Conservation (phyloP, 2,329 filamentous ascomycete species). For the Scedosporium boydii region DNA sequence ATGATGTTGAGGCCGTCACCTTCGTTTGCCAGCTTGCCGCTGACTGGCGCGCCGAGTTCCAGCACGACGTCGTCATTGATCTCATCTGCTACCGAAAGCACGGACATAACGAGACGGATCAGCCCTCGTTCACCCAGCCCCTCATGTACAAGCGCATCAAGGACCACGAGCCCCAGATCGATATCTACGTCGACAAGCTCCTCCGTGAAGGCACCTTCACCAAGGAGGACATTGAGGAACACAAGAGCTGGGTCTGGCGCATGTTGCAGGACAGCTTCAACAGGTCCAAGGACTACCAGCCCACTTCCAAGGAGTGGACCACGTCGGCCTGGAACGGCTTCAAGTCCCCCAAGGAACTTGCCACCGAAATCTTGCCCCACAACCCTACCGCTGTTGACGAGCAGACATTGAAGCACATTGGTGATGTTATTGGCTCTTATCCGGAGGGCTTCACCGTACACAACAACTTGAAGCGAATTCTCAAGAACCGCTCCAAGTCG, state of each 20-base stretch:
- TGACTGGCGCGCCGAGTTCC: constrained; percentile 98
- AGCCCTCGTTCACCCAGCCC: constrained; percentile 98
- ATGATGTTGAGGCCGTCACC: constrained; percentile 97
- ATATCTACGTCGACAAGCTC: constrained; percentile 87
- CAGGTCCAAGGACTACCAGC: constrained; percentile 95
- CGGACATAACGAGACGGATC: constrained; percentile 98
- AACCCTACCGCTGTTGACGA: constrained; percentile 71
- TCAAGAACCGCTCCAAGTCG: constrained; percentile 81
- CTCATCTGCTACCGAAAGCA: constrained; percentile 98
- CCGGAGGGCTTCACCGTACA: constrained; percentile 85
- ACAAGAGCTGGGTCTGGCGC: constrained; percentile 99
- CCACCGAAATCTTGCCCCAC: constrained; percentile 88
- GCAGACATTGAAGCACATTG: constrained; percentile 71
- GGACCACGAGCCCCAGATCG: constrained; percentile 72
- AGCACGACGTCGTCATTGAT: constrained; percentile 95
- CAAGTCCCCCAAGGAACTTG: constrained; percentile 97
- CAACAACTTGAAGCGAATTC: constrained; percentile 94
- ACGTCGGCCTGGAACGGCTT: constrained; percentile 99
- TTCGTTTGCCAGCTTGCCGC: constrained; percentile 95
- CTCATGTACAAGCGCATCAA: constrained; percentile 99
- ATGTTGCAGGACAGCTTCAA: constrained; percentile 98
- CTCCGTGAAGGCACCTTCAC: constrained; percentile 89
- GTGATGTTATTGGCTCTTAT: constrained; percentile 63
- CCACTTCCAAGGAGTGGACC: constrained; percentile 94
- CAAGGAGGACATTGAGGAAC: constrained; percentile 95